Base-by-base conservation (phyloP, 805 yeast species). In the Cyberlindnera mrakii region DNA sequence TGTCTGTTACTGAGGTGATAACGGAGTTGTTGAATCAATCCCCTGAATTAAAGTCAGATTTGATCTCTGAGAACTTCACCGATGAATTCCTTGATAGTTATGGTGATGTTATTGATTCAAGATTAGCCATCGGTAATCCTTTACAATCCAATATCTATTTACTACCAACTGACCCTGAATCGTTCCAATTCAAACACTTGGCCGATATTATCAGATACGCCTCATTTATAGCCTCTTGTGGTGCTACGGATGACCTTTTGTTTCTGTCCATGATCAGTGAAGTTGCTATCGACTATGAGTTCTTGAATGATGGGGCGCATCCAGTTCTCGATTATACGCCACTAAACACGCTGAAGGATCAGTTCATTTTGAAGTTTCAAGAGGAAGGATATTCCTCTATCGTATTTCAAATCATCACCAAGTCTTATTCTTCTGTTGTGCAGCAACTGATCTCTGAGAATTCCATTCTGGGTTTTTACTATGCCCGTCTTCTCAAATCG, bases 71-170 rank as follows among this genome's bases (percentile, higher is more conserved):
- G 6, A 43, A 31, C 11, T 51, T 58, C 8, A 41, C 54, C 1
- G 53, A 56, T 0, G 54, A 61, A 6, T 30, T 56, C 35, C 43
- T 63, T 19, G 41, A 35, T 0, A 51, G 58, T 5, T 60, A 65
- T 56, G 62, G 68, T 13, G 54, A 58, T 1, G 23, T 32, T 3
- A 49, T 67, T 30, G 71, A 68, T 44, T 55, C 64, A 10, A 58
- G 66, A 33, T 46, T 77, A 17, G 55, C 80, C 0, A 53, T 76
- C 20, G 72, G 77, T 0, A 77, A 75, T 50, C 68, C 77, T 1
- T 53, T 78, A 37, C 71, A 64, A 20, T 62, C 66, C 11, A 71
- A 66, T 42, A 59, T 72, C 2, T 68, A 66, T 39, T 20, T 65
- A 1, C 38, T 63, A 7, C 10, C 38, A 3, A 36, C 41, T 1